Percentiles rank a stretch among this genome's conserved stretches.
These are phyloP conservation scores for Fraxinus velutina DNA, from an alignment of 305 asterid genomes.

Conservation along the genomic window DNA sequence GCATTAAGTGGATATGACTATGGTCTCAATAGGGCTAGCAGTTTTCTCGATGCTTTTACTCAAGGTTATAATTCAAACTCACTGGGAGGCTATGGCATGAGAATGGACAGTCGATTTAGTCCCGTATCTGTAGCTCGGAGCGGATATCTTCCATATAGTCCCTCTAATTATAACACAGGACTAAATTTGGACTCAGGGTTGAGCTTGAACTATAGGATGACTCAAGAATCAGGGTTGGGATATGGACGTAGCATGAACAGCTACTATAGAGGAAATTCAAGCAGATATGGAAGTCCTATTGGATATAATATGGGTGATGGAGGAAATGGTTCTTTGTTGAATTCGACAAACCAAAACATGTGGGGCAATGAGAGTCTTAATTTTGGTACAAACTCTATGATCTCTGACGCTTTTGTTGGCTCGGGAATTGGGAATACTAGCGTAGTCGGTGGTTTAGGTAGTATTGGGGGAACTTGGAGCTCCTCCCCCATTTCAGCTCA, in stretches of 20 bases:
- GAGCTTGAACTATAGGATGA: constrained; percentile 40
- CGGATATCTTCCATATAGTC: constrained; percentile 35
- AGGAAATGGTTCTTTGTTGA: constrained; percentile 33
- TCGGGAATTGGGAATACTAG: constrained; percentile 44
- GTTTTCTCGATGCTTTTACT: constrained; percentile 27
- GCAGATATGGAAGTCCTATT: constrained; percentile 28
- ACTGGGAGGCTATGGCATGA: constrained; percentile 33
- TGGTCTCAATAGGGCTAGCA: constrained; percentile 27
- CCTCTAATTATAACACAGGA: constrained; percentile 31
- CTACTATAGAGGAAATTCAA: constrained; percentile 33
- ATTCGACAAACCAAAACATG: constrained; percentile 22
- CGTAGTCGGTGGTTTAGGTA: constrained; percentile 46
- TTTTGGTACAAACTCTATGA: constrained; percentile 32
- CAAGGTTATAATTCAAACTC: constrained; percentile 28
- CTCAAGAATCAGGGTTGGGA: constrained; percentile 37
- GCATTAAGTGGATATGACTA: constrained; percentile 29
- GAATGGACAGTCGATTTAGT: constrained; percentile 42
- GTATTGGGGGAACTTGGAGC: constrained; percentile 67
- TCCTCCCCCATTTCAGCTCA: constrained; percentile 31
- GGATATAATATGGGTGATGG: constrained; percentile 25
- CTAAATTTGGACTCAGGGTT: constrained; percentile 37
- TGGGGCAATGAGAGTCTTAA: constrained; percentile 39
- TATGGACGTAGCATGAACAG: constrained; percentile 43
- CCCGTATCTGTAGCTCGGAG: constrained; percentile 33
- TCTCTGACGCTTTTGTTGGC: constrained; percentile 37